Base-by-base conservation (phyloP, 1,139 yeast genomes). In the Blastobotrys persicus region DNA sequence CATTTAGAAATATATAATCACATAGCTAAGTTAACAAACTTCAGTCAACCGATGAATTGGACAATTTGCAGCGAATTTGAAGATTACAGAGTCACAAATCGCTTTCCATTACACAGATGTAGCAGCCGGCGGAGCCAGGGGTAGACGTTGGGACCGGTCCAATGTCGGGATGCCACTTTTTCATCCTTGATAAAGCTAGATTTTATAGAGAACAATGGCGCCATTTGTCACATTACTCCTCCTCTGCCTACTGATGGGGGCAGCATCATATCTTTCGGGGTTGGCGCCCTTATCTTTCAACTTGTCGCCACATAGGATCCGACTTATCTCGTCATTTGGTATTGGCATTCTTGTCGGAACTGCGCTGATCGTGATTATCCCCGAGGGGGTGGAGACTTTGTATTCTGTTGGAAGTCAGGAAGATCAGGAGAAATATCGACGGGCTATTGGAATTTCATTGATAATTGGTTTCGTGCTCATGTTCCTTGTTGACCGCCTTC, bases 321-420 rank as follows among this genome's bases (percentile, higher is more conserved):
- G 68, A 20, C 55, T 59, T 40, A 58, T 76, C 14, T 76, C 86
- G 1, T 66, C 76, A 11, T 68, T 82, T 47, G 81, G 86, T 52
- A 74, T 77, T 59, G 92, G 92, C 0, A 69, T 85, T 20, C 71
- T 85, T 44, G 69, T 83, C 3, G 83, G 88, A 2, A 79, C 89
- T 0, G 75, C 86, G 0, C 63, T 83, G 48, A 73, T 80, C n/a
- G 72, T 85, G 18, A 80, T 84, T 19, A 73, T 85, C 16, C 92
- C 92, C 0, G 92, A 85, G 63, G 89, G 89, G 4, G 70, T 80
- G 32, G 80, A 77, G 55, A 73, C 76, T 2, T 62, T 79, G 47
- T 72, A 69, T 48, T 60, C 64, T 11, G 63, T 49, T 13, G 40
- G 38, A 4, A 20, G 47, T 57, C 38, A 12, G 33, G 28, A n/a